Evolutionary conservation across 768 basidiomycete species (phyloP).

Genomic region (Russula olivacea): DNA sequence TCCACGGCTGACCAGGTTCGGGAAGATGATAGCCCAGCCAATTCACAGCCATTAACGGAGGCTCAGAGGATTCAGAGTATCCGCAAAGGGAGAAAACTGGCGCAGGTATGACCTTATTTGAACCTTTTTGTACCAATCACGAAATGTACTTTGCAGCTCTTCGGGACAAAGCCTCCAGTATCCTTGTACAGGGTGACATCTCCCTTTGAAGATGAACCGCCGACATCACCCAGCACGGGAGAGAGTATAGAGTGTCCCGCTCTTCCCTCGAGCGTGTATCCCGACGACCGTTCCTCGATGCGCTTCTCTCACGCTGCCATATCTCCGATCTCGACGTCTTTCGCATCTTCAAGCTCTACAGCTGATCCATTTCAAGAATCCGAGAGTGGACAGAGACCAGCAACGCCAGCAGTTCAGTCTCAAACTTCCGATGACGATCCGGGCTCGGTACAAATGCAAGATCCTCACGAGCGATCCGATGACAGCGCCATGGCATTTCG

Average conservation of each 20-base stretch:
- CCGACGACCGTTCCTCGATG: not conserved
- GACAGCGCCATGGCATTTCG: conserved; percentile 25
- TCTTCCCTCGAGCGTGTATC: conserved; percentile 5
- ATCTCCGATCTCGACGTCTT: conserved; percentile 15
- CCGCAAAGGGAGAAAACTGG: conserved; percentile 46
- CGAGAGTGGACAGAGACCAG: not conserved
- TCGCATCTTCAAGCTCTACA: not conserved
- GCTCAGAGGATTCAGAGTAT: conserved; percentile 39
- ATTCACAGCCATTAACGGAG: conserved; percentile 26
- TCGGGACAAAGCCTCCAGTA: conserved; percentile 45
- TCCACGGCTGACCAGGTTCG: not conserved
- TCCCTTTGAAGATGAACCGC: conserved; percentile 18
- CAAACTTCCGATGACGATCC: conserved; percentile 1
- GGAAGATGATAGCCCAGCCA: conserved; percentile 5
- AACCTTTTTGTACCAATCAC: not conserved
- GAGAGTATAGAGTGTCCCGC: conserved; percentile 27
- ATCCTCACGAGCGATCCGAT: not conserved
- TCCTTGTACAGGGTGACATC: conserved; percentile 38
- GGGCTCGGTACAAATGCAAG: not conserved
- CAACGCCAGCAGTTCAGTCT: not conserved
- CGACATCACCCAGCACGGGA: conserved; percentile 12
- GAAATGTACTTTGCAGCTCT: conserved; percentile 34
- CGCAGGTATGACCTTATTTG: conserved; percentile 36
- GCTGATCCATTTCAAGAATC: conserved; percentile 1
- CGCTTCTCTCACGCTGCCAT: conserved; percentile 14